phyloP scores from a whole-genome alignment of 2,329 filamentous ascomycete species.

The Huntiella abstrusa region DNA sequence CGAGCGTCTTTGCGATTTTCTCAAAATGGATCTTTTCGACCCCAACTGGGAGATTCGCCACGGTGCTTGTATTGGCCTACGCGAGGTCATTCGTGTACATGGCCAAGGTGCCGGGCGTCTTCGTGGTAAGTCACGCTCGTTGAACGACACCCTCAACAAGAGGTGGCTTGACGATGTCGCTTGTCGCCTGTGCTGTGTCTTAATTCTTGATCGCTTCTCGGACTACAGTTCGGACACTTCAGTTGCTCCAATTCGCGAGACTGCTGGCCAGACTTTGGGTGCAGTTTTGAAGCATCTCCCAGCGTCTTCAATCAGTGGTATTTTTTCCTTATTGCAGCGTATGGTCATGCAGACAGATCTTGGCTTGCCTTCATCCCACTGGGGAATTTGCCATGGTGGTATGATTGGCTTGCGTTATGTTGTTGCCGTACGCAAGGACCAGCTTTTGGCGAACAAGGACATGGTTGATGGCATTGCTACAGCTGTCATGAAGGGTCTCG shows the following conservation, averaged over 20 bases:
- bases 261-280: slow-evolving; percentile 81
- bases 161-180: slow-evolving; percentile 85
- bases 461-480: slow-evolving; percentile 86
- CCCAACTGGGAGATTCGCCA: slow-evolving; percentile 88
- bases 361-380: slow-evolving; percentile 52
- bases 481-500: slow-evolving; percentile 87
- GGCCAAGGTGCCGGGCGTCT: slow-evolving; percentile 70
- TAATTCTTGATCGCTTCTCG: slow-evolving; percentile 94
- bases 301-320: slow-evolving; percentile 56
- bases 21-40: slow-evolving; percentile 88
- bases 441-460: slow-evolving; percentile 63
- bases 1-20: slow-evolving; percentile 80
- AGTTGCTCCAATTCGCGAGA: slow-evolving; percentile 88
- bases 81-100: slow-evolving; percentile 83
- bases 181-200: slow-evolving; percentile 84
- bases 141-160: slow-evolving; percentile 67
- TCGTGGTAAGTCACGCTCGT: slow-evolving; percentile 45
- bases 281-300: slow-evolving; percentile 74
- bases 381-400: slow-evolving; percentile 92
- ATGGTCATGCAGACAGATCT: slow-evolving; percentile 86
- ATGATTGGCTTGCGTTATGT: slow-evolving; percentile 95
- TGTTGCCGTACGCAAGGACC: slow-evolving; percentile 82
- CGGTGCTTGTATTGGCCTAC: slow-evolving; percentile 83
- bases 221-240: slow-evolving; percentile 97
- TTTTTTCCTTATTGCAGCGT: slow-evolving; percentile 68